These are phyloP conservation scores for Rhododendron simsii DNA, from an alignment of 148 eudicot species.

Conservation along the genomic window DNA sequence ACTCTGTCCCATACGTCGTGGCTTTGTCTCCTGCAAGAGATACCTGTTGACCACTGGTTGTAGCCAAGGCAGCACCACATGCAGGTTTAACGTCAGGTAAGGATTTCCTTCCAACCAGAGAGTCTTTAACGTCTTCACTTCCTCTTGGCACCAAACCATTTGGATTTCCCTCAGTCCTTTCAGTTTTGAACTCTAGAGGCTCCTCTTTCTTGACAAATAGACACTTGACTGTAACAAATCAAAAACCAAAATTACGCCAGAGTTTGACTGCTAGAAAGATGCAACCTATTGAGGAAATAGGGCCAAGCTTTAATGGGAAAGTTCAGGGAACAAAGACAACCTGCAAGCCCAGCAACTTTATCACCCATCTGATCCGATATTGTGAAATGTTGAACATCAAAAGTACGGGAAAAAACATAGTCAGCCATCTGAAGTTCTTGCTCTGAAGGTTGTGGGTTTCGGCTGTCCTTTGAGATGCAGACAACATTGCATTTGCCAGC, in stretches of 20 bases:
- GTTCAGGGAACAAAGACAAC: slow-evolving; percentile 28
- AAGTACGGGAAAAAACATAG: slow-evolving; percentile 68
- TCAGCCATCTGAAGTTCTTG: slow-evolving; percentile 56
- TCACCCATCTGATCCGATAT: slow-evolving; percentile 58
- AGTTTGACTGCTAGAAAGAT: slow-evolving; percentile 8
- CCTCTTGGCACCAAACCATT: slow-evolving; percentile 8
- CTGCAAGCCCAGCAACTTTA: slow-evolving; percentile 42
- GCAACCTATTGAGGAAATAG: slow-evolving; percentile 11
- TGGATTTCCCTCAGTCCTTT: slow-evolving; percentile 1
- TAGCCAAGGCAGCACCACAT: slow-evolving; percentile 8
- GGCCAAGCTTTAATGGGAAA: slow-evolving; percentile 10
- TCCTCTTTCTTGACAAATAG: slow-evolving; percentile 38
- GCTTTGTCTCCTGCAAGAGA: slow-evolving; percentile 7
- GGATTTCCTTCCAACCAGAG: slow-evolving; percentile 6
- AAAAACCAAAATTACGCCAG: slow-evolving; percentile 23
- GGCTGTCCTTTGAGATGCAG: slow-evolving; percentile 61
- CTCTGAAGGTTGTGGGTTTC: slow-evolving; percentile 64
- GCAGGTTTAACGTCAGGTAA: slow-evolving; percentile 2
- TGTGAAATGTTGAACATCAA: slow-evolving; percentile 46
- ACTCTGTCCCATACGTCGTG: not conserved
- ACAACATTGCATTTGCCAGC: slow-evolving; percentile 74
- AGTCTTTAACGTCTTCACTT: slow-evolving; percentile 8
- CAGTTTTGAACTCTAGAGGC: slow-evolving; percentile 16
- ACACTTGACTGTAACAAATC: slow-evolving; percentile 53
- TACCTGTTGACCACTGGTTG: not conserved